phyloP scores from a whole-genome alignment of 192 early-diverging fungal species.

The Chytriomyces sp. region DNA sequence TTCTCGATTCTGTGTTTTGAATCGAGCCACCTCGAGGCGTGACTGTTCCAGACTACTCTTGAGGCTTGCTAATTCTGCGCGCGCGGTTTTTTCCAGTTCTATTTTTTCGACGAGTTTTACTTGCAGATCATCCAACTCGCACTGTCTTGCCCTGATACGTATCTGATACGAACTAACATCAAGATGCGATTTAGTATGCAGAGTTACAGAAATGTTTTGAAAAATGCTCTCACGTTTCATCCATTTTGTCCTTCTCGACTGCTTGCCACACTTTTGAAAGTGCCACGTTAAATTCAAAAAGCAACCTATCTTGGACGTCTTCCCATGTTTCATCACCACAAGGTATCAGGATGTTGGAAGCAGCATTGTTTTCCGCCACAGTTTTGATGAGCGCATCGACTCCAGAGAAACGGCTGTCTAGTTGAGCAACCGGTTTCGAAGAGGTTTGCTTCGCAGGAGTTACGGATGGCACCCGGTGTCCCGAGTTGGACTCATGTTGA shows the following conservation, averaged over 20 bases:
- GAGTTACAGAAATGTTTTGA: not conserved
- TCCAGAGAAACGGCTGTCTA: not conserved
- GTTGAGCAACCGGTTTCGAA: no score
- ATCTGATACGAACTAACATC: not conserved
- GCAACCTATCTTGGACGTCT: slow-evolving; percentile 5
- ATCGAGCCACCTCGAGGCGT: not conserved
- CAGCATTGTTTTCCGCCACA: not conserved
- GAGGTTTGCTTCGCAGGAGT: no score
- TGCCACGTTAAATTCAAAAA: slow-evolving; percentile 9
- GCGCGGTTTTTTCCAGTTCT: not conserved
- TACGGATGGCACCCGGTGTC: no score
- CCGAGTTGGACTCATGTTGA: no score
- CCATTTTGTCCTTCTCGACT: slow-evolving; percentile 19
- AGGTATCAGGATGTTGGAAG: not conserved
- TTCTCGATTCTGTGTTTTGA: not conserved
- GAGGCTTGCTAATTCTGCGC: not conserved
- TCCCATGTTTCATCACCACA: slow-evolving; percentile 1
- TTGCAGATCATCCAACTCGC: slow-evolving; percentile 6
- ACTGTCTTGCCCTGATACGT: slow-evolving; percentile 1
- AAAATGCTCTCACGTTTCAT: slow-evolving; percentile 1
- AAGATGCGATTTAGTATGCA: not conserved
- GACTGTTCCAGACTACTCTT: not conserved
- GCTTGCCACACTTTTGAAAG: not conserved
- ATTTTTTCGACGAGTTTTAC: not conserved
- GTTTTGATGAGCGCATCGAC: not conserved